A percentile compares a stretch with the other conserved stretches of the same genome.
Evolutionary conservation across 2,329 filamentous ascomycete genomes (phyloP).

Genomic region (Epichloe uncinata): DNA sequence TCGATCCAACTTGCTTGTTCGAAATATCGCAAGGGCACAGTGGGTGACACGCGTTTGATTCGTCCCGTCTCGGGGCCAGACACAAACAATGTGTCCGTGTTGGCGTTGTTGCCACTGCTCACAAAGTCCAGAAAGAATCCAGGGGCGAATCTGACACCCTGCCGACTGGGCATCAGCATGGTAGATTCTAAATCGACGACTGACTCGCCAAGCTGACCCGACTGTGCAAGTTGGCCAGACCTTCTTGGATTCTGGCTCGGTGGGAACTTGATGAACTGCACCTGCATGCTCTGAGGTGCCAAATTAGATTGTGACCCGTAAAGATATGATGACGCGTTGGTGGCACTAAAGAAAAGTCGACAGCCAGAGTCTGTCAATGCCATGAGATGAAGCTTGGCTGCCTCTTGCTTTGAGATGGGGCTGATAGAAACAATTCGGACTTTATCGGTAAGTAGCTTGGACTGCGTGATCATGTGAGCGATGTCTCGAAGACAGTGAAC

Average conservation of each 20-base stretch:
- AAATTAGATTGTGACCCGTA: slow-evolving; percentile 45
- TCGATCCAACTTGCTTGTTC: slow-evolving; percentile 74
- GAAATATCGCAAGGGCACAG: slow-evolving; percentile 47
- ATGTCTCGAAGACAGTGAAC: slow-evolving; percentile 55
- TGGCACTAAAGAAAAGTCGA: slow-evolving; percentile 83
- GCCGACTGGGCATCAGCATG: slow-evolving; percentile 34
- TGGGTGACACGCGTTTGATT: slow-evolving; percentile 48
- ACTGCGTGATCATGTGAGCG: slow-evolving; percentile 69
- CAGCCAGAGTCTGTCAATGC: slow-evolving; percentile 84
- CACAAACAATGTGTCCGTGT: slow-evolving; percentile 61
- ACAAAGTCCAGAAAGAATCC: slow-evolving; percentile 88
- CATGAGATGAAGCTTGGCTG: slow-evolving; percentile 75
- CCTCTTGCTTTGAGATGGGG: slow-evolving; percentile 66
- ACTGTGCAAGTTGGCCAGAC: slow-evolving; percentile 13
- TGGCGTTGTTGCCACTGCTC: slow-evolving; percentile 45
- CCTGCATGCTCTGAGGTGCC: slow-evolving; percentile 87
- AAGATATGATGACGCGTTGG: slow-evolving; percentile 57
- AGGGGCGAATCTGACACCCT: slow-evolving; percentile 57
- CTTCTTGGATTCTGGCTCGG: slow-evolving; percentile 33
- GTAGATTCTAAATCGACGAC: slow-evolving; percentile 35
- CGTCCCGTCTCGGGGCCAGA: slow-evolving; percentile 79
- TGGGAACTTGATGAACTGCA: slow-evolving; percentile 93
- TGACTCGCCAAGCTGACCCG: slow-evolving; percentile 20
- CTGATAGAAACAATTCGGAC: slow-evolving; percentile 74
- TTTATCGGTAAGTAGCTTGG: slow-evolving; percentile 54